A percentile compares a stretch with the other conserved stretches of the same genome.
Conservation (phyloP, 1,139 yeast genomes). For the Blastobotrys ciferrii region DNA sequence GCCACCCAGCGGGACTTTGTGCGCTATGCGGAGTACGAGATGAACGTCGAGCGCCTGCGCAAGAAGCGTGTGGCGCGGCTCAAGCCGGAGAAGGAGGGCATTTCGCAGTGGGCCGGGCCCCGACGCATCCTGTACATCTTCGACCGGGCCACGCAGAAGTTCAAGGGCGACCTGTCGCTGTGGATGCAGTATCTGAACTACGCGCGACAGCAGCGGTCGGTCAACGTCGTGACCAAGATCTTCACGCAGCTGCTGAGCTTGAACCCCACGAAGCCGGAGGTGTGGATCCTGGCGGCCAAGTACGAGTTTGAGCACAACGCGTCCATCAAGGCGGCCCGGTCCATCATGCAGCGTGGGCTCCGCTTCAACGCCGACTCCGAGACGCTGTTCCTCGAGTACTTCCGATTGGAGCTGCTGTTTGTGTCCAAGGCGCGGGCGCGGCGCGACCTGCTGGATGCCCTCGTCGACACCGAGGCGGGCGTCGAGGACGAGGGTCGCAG, state of each 20-base stretch:
- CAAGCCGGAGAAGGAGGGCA: constrained; percentile 20
- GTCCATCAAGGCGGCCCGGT: constrained; percentile 86
- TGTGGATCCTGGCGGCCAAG: constrained; percentile 95
- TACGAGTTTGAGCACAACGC: constrained; percentile 89
- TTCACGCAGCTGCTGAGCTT: constrained; percentile 76
- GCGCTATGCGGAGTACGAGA: constrained; percentile 78
- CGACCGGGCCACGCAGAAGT: constrained; percentile 78
- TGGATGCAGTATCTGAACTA: constrained; percentile 78
- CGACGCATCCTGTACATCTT: constrained; percentile 80
- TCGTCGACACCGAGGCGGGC: constrained; percentile 62
- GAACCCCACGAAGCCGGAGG: constrained; percentile 87
- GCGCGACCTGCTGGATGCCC: constrained; percentile 74
- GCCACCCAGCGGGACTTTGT: constrained; percentile 75
- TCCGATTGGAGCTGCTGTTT: constrained; percentile 83
- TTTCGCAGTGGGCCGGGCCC: constrained; percentile 82
- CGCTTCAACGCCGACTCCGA: constrained; percentile 76
- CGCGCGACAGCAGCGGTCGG: constrained; percentile 72
- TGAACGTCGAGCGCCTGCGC: constrained; percentile 74
- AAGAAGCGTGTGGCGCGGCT: constrained; percentile 67
- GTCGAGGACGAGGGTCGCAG: constrained; percentile 40
- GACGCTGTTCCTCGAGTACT: constrained; percentile 80
- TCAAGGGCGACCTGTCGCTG: constrained; percentile 70
- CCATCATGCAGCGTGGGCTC: constrained; percentile 77
- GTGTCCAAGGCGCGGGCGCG: constrained; percentile 80
- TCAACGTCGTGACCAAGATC: constrained; percentile 75